Evolutionary conservation across 371 early-diverging fungal species (phyloP), one percentile per base, ranked within the genome.

Genomic region (Syncephalastrum racemosum): DNA sequence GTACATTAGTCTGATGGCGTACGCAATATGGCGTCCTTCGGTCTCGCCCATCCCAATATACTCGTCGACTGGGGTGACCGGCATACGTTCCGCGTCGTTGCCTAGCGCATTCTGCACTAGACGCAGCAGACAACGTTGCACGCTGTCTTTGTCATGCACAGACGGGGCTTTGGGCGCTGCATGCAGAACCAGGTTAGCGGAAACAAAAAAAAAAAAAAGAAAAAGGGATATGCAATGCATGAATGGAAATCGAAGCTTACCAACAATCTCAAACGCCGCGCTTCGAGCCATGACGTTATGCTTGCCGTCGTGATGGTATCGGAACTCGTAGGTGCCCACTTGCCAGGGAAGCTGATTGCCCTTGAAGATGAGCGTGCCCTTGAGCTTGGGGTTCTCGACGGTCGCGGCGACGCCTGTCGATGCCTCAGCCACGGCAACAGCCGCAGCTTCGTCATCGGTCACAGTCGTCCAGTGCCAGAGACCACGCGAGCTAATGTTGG

Each of bases 281-380:
- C 90, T 85, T 15, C 78, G 60, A 0, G 91, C 85, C 74, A 95
- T 81, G n/a, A 94, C 94, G 50, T 81, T 85, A 63, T 95, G 91
- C 10, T 86, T 84, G 31, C 86, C 88, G 60, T 93, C 91, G 52
- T 90, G 89, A 66, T 97, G 97, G 60, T 92, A 87, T 36, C 96
- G 79, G 60, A 92, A 84, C 71, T 96, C 96, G 58, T 92, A 97
- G 0, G 77, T 82, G 13, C 97, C 97, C 2, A 77, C 68, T 54
- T 84, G 74, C 92, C 96, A 97, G 1, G 94, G 94, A 39, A 95
- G 54, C 12, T 83, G 68, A 7, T 82, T 66, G 13, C 86, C 85
- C 43, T 70, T 63, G 50, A 92, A 90, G 10, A 73, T 61, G 19
- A 84, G 60, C 4, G 40, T 47, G 5, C 87, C 86, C 56, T 69